Evolutionary conservation across 129 eudicot species (phyloP).

Genomic region (Silybum marianum): DNA sequence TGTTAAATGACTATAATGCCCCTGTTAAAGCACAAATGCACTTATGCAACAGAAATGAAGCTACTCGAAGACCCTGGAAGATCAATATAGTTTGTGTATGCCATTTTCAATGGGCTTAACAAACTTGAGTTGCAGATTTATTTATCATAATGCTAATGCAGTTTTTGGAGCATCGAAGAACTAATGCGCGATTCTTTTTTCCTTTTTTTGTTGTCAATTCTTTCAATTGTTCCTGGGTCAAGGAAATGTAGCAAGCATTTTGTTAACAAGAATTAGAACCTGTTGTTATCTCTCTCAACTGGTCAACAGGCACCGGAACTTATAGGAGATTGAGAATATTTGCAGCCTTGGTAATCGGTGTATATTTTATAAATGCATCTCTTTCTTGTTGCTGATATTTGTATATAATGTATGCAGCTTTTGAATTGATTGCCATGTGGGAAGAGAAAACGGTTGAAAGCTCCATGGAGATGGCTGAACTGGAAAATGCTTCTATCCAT

Average conservation of each 20-base stretch:
- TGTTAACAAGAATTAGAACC: background rate
- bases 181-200: background rate
- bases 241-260: background rate
- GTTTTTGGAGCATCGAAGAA: background rate
- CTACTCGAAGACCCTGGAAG: background rate
- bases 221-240: background rate
- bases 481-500: conserved; percentile 82
- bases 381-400: conserved; percentile 16
- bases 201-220: background rate
- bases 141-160: background rate
- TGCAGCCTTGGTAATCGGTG: background rate
- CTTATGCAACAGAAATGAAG: background rate
- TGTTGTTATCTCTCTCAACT: background rate
- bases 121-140: background rate
- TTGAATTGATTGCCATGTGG: conserved; percentile 70
- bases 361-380: background rate
- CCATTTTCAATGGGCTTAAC: background rate
- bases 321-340: background rate
- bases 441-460: conserved; percentile 70
- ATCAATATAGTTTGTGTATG: background rate
- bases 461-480: conserved; percentile 93
- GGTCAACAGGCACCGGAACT: background rate
- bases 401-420: conserved; percentile 52
- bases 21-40: background rate
- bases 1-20: background rate